Evolutionary conservation across 2,329 filamentous ascomycete genomes (phyloP), one percentile per base, ranked within the genome.

Genomic region (Xylariaceae sp.): DNA sequence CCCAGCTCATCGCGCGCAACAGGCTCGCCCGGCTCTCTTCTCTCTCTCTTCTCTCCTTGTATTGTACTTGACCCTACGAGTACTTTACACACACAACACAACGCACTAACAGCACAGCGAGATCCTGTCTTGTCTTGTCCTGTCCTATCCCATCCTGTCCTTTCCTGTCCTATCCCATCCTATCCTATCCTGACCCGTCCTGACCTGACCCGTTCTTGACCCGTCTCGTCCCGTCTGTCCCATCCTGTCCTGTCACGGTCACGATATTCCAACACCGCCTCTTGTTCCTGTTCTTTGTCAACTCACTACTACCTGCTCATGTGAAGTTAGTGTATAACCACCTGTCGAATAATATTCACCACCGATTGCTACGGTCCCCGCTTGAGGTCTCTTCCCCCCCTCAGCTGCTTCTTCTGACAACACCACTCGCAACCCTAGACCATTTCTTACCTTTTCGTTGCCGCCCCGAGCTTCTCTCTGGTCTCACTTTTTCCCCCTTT

Each of bases 401-500:
- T 15, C 49, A 47, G 57, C 55, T 51, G 54, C 63, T 61, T 64
- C 59, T 67, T 60, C 66, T 64, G 61, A 62, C 66, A 59, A 64
- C 59, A 60, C 60, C 62, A 61, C 51, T 57, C 55, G 54, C 57
- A 58, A 60, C 55, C 61, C 60, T 55, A 57, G 50, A 55, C 48
- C 60, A 52, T 35, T 61, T 59, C 53, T 50, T 56, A 56, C 57
- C 42, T 59, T 52, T 44, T 58, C 53, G 50, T 56, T 53, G 56
- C 48, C 62, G 55, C 61, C 64, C 65, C 61, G 53, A 66, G 49
- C 49, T 30, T 4, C 18, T 10, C 9, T 30, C 44, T 57, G 55
- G 61, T 54, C 65, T 66, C 61, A 58, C 63, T 67, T 65, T 65
- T 65, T 64, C 61, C 58, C 62, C 65, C 62, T 55, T 62, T 60